phyloP scores from a whole-genome alignment of 1,284 basidiomycete genomes.

The Polyporus tsugae region DNA sequence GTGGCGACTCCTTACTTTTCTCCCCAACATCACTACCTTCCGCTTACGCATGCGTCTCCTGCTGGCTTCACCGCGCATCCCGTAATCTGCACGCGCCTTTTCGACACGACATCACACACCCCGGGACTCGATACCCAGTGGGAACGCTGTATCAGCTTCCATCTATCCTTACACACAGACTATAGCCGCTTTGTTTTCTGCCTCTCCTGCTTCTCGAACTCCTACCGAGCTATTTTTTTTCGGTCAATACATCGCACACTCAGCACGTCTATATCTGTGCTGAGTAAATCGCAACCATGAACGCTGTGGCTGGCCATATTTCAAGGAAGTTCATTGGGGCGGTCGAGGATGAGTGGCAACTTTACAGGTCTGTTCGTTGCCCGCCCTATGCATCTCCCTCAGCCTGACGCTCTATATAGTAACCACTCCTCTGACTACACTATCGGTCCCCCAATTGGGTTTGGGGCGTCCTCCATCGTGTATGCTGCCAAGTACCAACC shows the following conservation, averaged over 20 bases:
- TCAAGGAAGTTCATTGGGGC: slow-evolving; percentile 66
- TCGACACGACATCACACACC: neutral
- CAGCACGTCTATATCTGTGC: neutral
- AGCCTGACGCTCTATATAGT: slow-evolving; percentile 47
- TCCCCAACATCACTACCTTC: slow-evolving; percentile 16
- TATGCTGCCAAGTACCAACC: slow-evolving; percentile 73
- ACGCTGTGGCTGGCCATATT: slow-evolving; percentile 34
- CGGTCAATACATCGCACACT: neutral
- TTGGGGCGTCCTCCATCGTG: slow-evolving; percentile 89
- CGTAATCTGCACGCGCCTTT: neutral
- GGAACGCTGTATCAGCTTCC: neutral
- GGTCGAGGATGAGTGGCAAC: slow-evolving; percentile 86
- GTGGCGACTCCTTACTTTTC: slow-evolving; percentile 18
- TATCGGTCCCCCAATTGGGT: slow-evolving; percentile 79
- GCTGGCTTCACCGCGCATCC: neutral
- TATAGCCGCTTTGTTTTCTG: neutral
- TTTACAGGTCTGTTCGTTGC: slow-evolving; percentile 69
- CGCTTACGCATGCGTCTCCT: neutral
- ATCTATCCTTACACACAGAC: slow-evolving; percentile 7
- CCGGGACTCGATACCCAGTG: neutral
- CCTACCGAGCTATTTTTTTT: neutral
- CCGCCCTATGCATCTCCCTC: slow-evolving; percentile 18
- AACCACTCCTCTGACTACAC: slow-evolving; percentile 77
- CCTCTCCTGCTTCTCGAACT: slow-evolving; percentile 1
- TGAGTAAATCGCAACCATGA: slow-evolving; percentile 26